These are phyloP conservation scores for Chaetomium olivaceum DNA, from an alignment of 2,329 filamentous ascomycete genomes.

Conservation along the genomic window DNA sequence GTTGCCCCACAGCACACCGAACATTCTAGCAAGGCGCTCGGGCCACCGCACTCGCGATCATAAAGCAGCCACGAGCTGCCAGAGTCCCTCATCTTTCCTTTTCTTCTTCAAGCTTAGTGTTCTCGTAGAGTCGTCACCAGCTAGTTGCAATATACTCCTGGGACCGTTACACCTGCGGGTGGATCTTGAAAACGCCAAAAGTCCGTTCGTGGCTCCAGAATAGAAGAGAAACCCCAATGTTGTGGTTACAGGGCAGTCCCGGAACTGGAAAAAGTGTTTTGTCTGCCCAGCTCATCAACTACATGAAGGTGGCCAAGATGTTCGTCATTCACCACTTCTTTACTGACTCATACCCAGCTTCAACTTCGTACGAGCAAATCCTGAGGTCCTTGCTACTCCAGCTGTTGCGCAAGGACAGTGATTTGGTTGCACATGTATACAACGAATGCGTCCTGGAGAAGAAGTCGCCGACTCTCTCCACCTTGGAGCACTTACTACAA, in stretches of 20 bases:
- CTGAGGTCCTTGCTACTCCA: constrained; percentile 2
- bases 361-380: neutral
- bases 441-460: neutral
- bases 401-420: neutral
- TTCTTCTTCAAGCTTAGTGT: too few relatives aligned
- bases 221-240: neutral
- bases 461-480: neutral
- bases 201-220: neutral
- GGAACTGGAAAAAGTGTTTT: constrained; percentile 1
- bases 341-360: neutral
- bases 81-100: too few relatives aligned
- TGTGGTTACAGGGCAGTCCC: neutral
- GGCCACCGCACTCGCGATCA: too few relatives aligned
- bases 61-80: too few relatives aligned
- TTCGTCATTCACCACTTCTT: constrained; percentile 9
- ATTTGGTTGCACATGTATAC: constrained; percentile 8
- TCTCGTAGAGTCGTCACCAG: too few relatives aligned
- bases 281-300: neutral
- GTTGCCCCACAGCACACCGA: too few relatives aligned
- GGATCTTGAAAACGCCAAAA: constrained; percentile 2
- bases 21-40: too few relatives aligned
- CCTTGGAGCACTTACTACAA: neutral
- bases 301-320: constrained; percentile 2
- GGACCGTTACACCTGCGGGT: too few relatives aligned
- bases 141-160: too few relatives aligned